These are phyloP conservation scores for Leucogyrophana mollusca DNA, from an alignment of 768 basidiomycete genomes.

Conservation along the genomic window DNA sequence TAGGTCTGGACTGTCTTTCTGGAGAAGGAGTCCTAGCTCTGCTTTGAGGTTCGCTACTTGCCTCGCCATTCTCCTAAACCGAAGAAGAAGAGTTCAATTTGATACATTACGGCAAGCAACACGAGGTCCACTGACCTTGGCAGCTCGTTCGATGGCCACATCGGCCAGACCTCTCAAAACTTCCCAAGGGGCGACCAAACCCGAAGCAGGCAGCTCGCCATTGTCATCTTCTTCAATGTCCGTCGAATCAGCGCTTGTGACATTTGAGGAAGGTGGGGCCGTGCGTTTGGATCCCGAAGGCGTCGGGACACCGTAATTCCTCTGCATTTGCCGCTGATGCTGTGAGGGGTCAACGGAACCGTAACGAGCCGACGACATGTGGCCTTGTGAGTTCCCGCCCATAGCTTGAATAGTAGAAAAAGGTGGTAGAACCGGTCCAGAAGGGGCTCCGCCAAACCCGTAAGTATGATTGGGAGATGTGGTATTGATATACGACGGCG, in stretches of 20 bases:
- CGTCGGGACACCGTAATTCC: constrained; percentile 30
- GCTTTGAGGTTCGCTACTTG: constrained; percentile 69
- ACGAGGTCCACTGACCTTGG: constrained; percentile 50
- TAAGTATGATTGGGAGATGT: constrained; percentile 25
- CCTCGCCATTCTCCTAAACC: constrained; percentile 70
- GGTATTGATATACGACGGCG: constrained; percentile 44
- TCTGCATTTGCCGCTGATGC: constrained; percentile 24
- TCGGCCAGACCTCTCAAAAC: constrained; percentile 79
- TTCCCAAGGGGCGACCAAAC: constrained; percentile 86
- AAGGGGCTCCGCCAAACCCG: constrained; percentile 36
- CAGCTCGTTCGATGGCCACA: constrained; percentile 76
- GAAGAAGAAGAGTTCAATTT: constrained; percentile 12
- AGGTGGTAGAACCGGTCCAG: constrained; percentile 62
- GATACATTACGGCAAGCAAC: too few relatives aligned
- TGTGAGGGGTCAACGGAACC: constrained; percentile 44
- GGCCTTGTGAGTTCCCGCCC: constrained; percentile 42
- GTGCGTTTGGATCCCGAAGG: constrained; percentile 55
- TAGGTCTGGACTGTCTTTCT: constrained; percentile 65
- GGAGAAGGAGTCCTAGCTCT: constrained; percentile 72
- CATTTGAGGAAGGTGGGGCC: constrained; percentile 60
- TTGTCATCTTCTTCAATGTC: constrained; percentile 83
- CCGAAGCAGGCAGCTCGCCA: constrained; percentile 76
- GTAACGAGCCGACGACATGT: constrained; percentile 62
- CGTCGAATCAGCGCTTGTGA: constrained; percentile 78
- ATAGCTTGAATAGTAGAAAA: constrained; percentile 69